phyloP scores from a whole-genome alignment of 1,139 yeast species.

The Diutina siamensis region DNA sequence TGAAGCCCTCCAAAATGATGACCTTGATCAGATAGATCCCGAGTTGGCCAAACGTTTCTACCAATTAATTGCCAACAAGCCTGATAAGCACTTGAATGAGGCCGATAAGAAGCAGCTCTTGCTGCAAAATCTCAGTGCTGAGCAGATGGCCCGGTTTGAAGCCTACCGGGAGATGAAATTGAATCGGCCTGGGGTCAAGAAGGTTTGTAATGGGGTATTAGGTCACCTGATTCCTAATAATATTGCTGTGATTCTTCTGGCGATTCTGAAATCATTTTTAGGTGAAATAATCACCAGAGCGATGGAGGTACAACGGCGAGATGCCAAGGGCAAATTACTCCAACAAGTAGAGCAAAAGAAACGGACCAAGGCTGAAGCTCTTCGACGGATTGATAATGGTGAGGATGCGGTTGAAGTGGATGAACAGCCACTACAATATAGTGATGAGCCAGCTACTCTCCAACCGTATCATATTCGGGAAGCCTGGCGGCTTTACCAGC shows the following conservation, averaged over 20 bases:
- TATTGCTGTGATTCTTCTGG: constrained; percentile 73
- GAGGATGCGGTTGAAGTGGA: constrained; percentile 18
- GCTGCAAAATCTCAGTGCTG: constrained; percentile 63
- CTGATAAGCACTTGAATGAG: constrained; percentile 14
- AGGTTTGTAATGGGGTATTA: constrained; percentile 65
- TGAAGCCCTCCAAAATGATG: constrained; percentile 14
- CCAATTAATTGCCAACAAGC: constrained; percentile 14
- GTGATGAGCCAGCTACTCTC: constrained; percentile 47
- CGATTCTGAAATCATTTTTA: constrained; percentile 76
- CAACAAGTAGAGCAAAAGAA: constrained; percentile 28
- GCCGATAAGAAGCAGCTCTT: constrained; percentile 54
- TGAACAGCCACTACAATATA: constrained; percentile 22
- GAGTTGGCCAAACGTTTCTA: constrained; percentile 23
- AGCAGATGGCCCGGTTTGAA: constrained; percentile 82
- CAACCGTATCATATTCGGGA: constrained; percentile 79
- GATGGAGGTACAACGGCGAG: constrained; percentile 49
- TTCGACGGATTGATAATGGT: constrained; percentile 19
- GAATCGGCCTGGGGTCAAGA: constrained; percentile 70
- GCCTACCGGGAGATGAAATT: constrained; percentile 76
- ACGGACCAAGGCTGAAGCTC: constrained; percentile 18
- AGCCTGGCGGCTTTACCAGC: constrained; percentile 69
- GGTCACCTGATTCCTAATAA: constrained; percentile 80
- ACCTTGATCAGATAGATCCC: constrained; percentile 24
- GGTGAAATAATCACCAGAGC: constrained; percentile 86
- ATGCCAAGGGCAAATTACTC: constrained; percentile 33